These are phyloP conservation scores for Wickerhamomyces sp. DNA, from an alignment of 1,139 yeast species.

Conservation along the genomic window DNA sequence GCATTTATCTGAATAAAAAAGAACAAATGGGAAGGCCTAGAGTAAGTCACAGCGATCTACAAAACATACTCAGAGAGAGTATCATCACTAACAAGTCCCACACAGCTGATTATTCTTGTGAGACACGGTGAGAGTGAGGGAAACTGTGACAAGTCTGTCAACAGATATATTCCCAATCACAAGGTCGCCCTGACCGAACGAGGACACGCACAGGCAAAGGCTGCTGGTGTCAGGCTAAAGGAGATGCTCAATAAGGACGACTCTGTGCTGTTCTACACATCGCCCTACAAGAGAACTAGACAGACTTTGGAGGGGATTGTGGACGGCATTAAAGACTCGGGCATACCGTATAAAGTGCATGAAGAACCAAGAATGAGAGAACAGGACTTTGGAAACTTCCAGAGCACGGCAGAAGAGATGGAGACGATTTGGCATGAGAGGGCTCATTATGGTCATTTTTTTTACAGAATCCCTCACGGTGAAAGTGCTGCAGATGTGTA, in stretches of 20 bases:
- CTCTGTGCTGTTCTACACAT: conserved; percentile 62
- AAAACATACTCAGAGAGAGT: background rate
- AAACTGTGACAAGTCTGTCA: conserved; percentile 76
- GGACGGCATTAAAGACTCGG: conserved; percentile 50
- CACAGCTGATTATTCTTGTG: conserved; percentile 64
- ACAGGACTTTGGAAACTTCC: conserved; percentile 93
- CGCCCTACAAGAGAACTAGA: conserved; percentile 79
- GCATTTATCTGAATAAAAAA: too few species aligned
- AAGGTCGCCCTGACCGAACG: conserved; percentile 61
- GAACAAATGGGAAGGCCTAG: conserved; percentile 52
- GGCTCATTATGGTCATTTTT: conserved; percentile 87
- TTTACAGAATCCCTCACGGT: conserved; percentile 87
- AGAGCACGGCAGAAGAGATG: conserved; percentile 74
- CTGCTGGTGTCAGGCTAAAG: conserved; percentile 61
- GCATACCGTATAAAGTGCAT: conserved; percentile 48
- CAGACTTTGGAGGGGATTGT: conserved; percentile 73
- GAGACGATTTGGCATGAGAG: conserved; percentile 73
- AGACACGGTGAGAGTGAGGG: conserved; percentile 94
- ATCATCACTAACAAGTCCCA: conserved; percentile 1
- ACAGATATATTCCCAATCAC: conserved; percentile 74
- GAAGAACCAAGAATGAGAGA: conserved; percentile 92
- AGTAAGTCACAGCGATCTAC: conserved; percentile 36
- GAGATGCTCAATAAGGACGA: conserved; percentile 48
- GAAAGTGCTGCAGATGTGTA: conserved; percentile 95
- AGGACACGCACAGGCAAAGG: conserved; percentile 65